Conservation (phyloP, 2,329 filamentous ascomycete genomes). For the Macrophomina pseudophaseolina region DNA sequence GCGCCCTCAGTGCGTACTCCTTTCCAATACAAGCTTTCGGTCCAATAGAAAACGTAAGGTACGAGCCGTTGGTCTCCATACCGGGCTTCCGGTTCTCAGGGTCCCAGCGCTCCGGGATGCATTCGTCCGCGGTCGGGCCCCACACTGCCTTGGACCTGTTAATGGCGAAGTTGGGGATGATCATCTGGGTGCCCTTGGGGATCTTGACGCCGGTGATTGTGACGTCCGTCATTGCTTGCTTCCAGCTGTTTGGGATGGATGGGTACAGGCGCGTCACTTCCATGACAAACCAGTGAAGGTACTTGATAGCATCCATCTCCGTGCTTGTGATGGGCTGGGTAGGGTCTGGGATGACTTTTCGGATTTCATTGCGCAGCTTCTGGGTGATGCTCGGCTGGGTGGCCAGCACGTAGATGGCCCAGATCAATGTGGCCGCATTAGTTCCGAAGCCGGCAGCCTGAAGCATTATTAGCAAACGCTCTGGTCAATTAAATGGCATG, state of each 20-base stretch:
- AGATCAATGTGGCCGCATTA: background rate
- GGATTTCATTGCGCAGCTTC: background rate
- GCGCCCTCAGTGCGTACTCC: slow-evolving; percentile 2
- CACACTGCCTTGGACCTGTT: background rate
- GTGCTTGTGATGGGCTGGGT: background rate
- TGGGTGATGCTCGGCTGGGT: background rate
- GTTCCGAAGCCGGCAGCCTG: background rate
- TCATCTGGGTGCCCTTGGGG: background rate
- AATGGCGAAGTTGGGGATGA: background rate
- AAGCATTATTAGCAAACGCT: background rate
- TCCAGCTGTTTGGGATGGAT: slow-evolving; percentile 2
- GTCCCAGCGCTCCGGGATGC: background rate
- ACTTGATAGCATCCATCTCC: background rate
- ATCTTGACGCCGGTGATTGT: background rate
- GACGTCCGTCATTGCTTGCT: background rate
- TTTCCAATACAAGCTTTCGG: slow-evolving; percentile 1
- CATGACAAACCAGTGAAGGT: background rate
- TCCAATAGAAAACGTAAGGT: slow-evolving; percentile 1
- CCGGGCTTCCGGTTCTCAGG: background rate
- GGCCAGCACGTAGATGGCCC: slow-evolving; percentile 8
- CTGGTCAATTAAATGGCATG: background rate
- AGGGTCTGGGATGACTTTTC: background rate
- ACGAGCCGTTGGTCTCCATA: background rate
- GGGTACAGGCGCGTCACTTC: slow-evolving; percentile 3
- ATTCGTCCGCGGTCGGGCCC: background rate